Base-by-base conservation (phyloP, 2,329 filamentous ascomycete genomes). In the Claviceps sp. region DNA sequence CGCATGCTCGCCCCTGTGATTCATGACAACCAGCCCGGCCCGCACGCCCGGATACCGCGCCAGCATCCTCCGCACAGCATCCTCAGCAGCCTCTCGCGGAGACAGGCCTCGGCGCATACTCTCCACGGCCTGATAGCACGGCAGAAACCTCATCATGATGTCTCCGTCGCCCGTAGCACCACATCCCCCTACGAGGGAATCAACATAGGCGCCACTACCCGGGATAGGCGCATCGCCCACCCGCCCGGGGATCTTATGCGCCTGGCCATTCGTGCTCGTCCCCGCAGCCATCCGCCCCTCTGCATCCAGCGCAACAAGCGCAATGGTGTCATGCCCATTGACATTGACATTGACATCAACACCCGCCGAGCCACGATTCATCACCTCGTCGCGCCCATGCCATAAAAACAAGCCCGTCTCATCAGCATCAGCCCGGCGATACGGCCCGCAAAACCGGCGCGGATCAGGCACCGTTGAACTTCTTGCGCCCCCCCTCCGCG, bases 61-160 rank as follows among this genome's bases (percentile, higher is more conserved):
- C 11, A 76, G 45, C 71, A 79, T 78, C 16, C 76, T 65, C 1
- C 58, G 51, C 0, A 79, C 74, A 0, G 69, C 74, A 51, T 79
- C 74, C 46, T 74, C 68, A 0, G 76, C 76, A 0, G 76, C 76
- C 5, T 36, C 70, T 66, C 4, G 59, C 0, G 76, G 74, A 0
- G 61, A 61, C 69, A 78, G 70, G 1, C 76, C 76, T 1, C 59
- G 61, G 11, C 76, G 65, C 60, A 79, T 53, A 53, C 66, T 77
- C 64, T 79, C 76, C 1, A 79, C 71, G 1, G 76, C 76, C 57
- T 79, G 76, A 56, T 79, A 79, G 58, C 76, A 79, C 0, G 76
- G 76, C 23, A 79, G 59, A 55, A 78, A 77, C 4, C 75, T 68
- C 71, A 78, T 75, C 75, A 79, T 77, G 53, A 78, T 62, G 57